A percentile compares a stretch with the other conserved stretches of the same genome.
Evolutionary conservation across 441 rosid genomes (phyloP).

Genomic region (Euphorbia celastroides): DNA sequence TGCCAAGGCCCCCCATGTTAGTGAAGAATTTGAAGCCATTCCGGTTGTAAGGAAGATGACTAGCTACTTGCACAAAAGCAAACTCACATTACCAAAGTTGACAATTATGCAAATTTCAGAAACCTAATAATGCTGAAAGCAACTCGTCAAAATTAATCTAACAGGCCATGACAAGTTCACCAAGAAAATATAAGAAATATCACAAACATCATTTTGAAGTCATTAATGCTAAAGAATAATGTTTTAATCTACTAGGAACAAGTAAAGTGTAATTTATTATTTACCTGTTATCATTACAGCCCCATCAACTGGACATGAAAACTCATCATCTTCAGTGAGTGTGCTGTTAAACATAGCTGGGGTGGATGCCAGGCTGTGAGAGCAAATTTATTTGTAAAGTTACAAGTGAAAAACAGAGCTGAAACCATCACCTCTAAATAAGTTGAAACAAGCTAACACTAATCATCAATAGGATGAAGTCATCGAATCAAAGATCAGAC

Average conservation of each 20-base stretch:
- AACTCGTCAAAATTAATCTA: not conserved
- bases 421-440: not conserved
- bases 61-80: slow-evolving; percentile 57
- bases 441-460: not conserved
- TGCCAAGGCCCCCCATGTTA: slow-evolving; percentile 90
- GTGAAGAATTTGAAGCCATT: slow-evolving; percentile 98
- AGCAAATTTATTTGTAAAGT: slow-evolving; percentile 8
- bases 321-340: slow-evolving; percentile 57
- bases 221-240: not conserved
- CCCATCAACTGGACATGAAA: slow-evolving; percentile 92
- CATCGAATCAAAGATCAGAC: not conserved
- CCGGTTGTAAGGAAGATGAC: slow-evolving; percentile 98
- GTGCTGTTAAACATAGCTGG: slow-evolving; percentile 99
- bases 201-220: slow-evolving; percentile 8
- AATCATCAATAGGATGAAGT: not conserved
- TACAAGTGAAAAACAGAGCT: not conserved
- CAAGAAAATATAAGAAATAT: slow-evolving; percentile 1
- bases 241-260: slow-evolving; percentile 10
- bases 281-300: slow-evolving; percentile 97
- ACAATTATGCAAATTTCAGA: slow-evolving; percentile 7
- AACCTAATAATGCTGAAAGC: slow-evolving; percentile 1
- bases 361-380: slow-evolving; percentile 82
- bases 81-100: slow-evolving; percentile 15
- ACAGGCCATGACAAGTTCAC: not conserved
- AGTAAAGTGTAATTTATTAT: not conserved